Evolutionary conservation across 164 flowering plant species (phyloP), one percentile per base, ranked within the genome.

Genomic region (Magnolia kwangsiensis): DNA sequence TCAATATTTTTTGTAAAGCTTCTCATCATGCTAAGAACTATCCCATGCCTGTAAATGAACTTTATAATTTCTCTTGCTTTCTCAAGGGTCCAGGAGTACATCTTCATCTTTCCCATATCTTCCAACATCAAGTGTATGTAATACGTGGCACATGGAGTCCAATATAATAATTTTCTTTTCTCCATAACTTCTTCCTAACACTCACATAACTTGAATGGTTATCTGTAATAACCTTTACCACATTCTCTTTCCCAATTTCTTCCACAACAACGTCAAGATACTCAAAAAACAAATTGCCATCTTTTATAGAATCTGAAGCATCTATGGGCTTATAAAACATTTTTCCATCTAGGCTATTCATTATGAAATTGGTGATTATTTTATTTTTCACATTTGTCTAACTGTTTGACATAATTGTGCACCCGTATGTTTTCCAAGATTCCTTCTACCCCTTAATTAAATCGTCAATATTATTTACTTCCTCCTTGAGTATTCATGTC

Each of bases 81-180:
- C n/a, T 13, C 31, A 45, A 67, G 18, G 5, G 63, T 51, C 21
- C 68, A 66, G 29, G 64, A 27, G 11, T 50, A 10, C 21, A 27
- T 21, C 31, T 21, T 66, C 64, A 67, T 1, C 2, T 51, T 68
- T 50, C 63, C 29, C 16, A 75, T 75, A 10, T 69, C 72, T 37
- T 50, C 20, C 20, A 68, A 50, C 63, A 75, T 69, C 14, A 19
- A 27, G 4, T 68, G 63, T n/a, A 75, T n/a, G 45, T 72, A 67
- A 55, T 67, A 49, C 24, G 66, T 50, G 11, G 65, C 77, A 75
- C 77, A 75, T 11, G 72, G 77, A 21, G 77, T 75, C 77, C 66
- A 75, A 51, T 45, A 68, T 4, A 75, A 8, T 1, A 49, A 49
- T 68, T 24, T 68, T 24, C 75, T 72, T 16, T 29, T 29, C 16